Evolutionary conservation across 2,329 filamentous ascomycete genomes (phyloP).

Genomic region (Teratosphaeria zuluensis): DNA sequence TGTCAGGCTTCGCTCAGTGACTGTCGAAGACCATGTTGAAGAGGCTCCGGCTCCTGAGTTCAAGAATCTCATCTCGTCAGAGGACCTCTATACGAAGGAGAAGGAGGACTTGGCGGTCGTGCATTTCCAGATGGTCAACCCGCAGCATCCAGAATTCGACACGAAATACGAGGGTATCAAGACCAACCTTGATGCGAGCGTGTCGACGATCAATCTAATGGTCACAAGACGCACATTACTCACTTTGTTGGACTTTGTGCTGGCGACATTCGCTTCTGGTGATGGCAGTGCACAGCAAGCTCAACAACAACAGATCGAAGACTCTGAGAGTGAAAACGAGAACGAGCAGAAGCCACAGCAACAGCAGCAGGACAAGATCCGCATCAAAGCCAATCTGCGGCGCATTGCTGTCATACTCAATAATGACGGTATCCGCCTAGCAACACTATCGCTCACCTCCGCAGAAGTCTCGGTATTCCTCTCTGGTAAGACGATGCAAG

Average conservation of each 20-base stretch:
- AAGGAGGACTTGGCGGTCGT: slow-evolving; percentile 75
- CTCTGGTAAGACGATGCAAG: slow-evolving; percentile 73
- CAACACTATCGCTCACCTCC: slow-evolving; percentile 84
- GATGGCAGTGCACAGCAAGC: slow-evolving; percentile 8
- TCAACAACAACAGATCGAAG: slow-evolving; percentile 15
- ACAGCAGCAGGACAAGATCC: slow-evolving; percentile 58
- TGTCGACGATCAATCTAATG: slow-evolving; percentile 93
- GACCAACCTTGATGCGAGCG: slow-evolving; percentile 78
- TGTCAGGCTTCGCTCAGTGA: slow-evolving; percentile 75
- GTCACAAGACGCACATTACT: slow-evolving; percentile 88
- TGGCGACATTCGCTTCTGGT: slow-evolving; percentile 68
- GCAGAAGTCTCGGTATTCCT: slow-evolving; percentile 87
- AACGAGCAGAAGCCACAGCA: slow-evolving; percentile 26
- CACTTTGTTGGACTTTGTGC: slow-evolving; percentile 85
- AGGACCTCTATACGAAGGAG: slow-evolving; percentile 58
- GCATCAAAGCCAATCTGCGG: slow-evolving; percentile 87
- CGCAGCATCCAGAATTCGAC: slow-evolving; percentile 85
- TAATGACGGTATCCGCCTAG: slow-evolving; percentile 90
- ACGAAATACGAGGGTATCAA: slow-evolving; percentile 86
- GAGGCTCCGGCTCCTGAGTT: slow-evolving; percentile 79
- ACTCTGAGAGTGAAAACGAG: slow-evolving; percentile 23
- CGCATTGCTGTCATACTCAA: slow-evolving; percentile 92
- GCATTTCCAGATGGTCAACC: slow-evolving; percentile 83
- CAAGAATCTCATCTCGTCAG: slow-evolving; percentile 94
- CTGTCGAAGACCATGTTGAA: slow-evolving; percentile 89